A percentile compares a stretch with the other conserved stretches of the same genome.
phyloP scores from a whole-genome alignment of 345 rosid species.

The Acer yangbiense region DNA sequence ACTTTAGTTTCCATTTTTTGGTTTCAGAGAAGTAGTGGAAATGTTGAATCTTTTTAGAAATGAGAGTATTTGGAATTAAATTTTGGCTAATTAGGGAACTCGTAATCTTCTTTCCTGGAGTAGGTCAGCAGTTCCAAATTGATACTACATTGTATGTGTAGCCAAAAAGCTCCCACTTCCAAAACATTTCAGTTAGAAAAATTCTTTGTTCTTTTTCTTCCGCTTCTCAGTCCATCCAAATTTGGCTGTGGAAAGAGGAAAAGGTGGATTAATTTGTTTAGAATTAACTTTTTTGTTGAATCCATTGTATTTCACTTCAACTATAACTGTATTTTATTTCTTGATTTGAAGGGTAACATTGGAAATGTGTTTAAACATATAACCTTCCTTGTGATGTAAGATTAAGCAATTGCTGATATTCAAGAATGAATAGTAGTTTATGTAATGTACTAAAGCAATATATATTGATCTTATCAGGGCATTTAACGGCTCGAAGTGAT shows the following conservation, averaged over 20 bases:
- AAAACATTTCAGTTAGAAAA: not conserved
- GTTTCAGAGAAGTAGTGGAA: not conserved
- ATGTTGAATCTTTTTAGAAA: not conserved
- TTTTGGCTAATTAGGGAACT: not conserved
- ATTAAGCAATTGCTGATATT: not conserved
- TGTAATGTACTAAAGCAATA: slow-evolving; percentile 15
- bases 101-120: not conserved
- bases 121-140: not conserved
- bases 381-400: not conserved
- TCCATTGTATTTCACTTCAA: not conserved
- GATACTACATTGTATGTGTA: not conserved
- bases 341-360: not conserved
- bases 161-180: not conserved
- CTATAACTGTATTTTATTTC: not conserved
- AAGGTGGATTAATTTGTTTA: not conserved
- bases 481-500: slow-evolving; percentile 94
- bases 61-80: not conserved
- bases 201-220: not conserved
- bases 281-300: not conserved
- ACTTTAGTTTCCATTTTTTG: not conserved
- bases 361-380: not conserved
- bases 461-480: slow-evolving; percentile 55
- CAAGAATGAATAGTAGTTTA: not conserved
- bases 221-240: not conserved
- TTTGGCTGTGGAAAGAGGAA: not conserved